Conservation (phyloP, 2,329 filamentous ascomycete species). For the Phaeosphaeriaceae sp. region DNA sequence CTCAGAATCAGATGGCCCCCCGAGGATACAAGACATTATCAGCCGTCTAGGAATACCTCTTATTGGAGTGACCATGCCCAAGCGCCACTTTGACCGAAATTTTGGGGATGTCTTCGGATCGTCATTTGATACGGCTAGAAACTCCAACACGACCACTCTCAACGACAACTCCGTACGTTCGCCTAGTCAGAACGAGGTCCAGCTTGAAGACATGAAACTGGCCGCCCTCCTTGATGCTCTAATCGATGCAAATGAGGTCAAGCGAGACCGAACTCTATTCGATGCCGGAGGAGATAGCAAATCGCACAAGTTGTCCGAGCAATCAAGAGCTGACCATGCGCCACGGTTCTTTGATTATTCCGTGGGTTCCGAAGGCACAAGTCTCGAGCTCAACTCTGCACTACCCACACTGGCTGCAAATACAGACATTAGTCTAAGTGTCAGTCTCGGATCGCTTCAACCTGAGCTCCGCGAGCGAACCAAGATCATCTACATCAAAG, state of each 20-base stretch:
- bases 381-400: conserved; percentile 33
- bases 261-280: conserved; percentile 26
- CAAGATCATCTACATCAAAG: conserved; percentile 79
- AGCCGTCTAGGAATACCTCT: not conserved
- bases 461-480: conserved; percentile 46
- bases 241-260: conserved; percentile 40
- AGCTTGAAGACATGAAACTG: conserved; percentile 48
- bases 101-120: not conserved
- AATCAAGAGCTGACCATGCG: conserved; percentile 7
- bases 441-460: conserved; percentile 23
- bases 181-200: conserved; percentile 35
- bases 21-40: conserved; percentile 13
- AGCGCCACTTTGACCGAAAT: not conserved
- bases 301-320: conserved; percentile 2
- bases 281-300: conserved; percentile 6
- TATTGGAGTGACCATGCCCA: not conserved
- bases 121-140: conserved; percentile 9
- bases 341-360: conserved; percentile 44
- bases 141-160: conserved; percentile 9
- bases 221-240: conserved; percentile 41
- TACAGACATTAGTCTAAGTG: conserved; percentile 18
- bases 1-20: conserved; percentile 38
- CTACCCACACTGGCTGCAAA: conserved; percentile 23
- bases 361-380: conserved; percentile 20
- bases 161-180: conserved; percentile 11